Base-by-base conservation (phyloP, 352 stramenopile species). In the Elongisporangium senticosum region DNA sequence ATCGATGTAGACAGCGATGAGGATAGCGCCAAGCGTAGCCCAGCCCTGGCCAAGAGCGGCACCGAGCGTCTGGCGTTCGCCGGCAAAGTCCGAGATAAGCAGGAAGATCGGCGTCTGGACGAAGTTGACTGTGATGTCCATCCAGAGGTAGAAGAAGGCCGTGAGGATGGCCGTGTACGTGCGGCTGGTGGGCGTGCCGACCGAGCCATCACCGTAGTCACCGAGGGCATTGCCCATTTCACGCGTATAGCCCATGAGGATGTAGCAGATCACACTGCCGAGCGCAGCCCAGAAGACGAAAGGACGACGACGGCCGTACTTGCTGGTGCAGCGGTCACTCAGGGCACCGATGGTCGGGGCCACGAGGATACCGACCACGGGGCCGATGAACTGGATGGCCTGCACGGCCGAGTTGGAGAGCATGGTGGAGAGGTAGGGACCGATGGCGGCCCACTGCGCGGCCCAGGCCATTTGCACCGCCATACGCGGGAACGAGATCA, bases 391-490 rank as follows among this genome's bases (percentile, higher is more conserved):
- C 53, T 87, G 74, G 1, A 71, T 74, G 22, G 77, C 51, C 58
- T 83, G 70, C 15, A 87, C 77, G 17, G 68, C 67, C 40, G 64
- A 83, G 2, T 59, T 57, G 2, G 72, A 64, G 4, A 87, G 33
- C 56, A 87, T 72, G 0, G 71, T 83, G 0, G 63, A 64, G 7
- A 87, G 59, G 48, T 83, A 83, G 0, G 77, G 77, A 10, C 74
- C 74, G 4, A 87, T 55, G 11, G 70, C 74, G 7, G 72, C 72
- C 74, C 73, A 87, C 63, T 87, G 77, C 14, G 77, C 74, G 24
- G 74, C 61, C 74, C 74, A 87, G 0, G 74, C 74, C 72, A 84
- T 83, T 23, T 73, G 61, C 39, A 87, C 78, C 15, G 72, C 74
- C 70, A 87, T 75, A 21, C 72, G 72, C 13, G 74, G 74, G 53